Percentiles rank a stretch among this genome's conserved stretches.
Conservation (phyloP, 2,329 filamentous ascomycete genomes). For the Penicillium sp. region DNA sequence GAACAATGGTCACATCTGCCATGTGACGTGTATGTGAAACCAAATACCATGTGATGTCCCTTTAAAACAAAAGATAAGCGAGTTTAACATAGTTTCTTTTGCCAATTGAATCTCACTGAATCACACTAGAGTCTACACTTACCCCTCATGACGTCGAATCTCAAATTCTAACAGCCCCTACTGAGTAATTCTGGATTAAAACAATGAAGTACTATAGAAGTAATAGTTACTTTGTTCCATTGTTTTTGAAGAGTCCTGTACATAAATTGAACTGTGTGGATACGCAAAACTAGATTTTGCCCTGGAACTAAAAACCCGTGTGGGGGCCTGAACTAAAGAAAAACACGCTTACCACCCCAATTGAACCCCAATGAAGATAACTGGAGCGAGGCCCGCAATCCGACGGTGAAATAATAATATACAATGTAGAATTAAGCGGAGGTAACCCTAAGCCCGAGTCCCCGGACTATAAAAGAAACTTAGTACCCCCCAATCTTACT, state of each 20-base stretch:
- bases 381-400: not conserved
- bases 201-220: too few relatives aligned
- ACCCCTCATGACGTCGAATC: not conserved
- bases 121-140: not conserved
- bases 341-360: not conserved
- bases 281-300: not conserved
- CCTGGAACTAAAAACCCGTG: not conserved
- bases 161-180: not conserved
- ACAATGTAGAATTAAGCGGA: not conserved
- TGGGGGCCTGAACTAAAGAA: not conserved
- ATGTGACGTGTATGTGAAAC: not conserved
- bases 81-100: not conserved
- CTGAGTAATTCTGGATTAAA: too few relatives aligned
- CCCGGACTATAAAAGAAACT: not conserved
- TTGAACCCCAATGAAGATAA: not conserved
- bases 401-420: not conserved
- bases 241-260: not conserved
- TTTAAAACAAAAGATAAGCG: not conserved
- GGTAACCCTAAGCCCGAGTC: not conserved
- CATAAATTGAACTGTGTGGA: not conserved
- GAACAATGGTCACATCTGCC: not conserved
- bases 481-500: not conserved
- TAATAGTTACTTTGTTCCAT: too few relatives aligned
- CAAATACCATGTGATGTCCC: not conserved
- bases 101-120: not conserved